These are phyloP conservation scores for Halophytophthora polymorphica DNA, from an alignment of 352 stramenopile genomes.

Conservation along the genomic window DNA sequence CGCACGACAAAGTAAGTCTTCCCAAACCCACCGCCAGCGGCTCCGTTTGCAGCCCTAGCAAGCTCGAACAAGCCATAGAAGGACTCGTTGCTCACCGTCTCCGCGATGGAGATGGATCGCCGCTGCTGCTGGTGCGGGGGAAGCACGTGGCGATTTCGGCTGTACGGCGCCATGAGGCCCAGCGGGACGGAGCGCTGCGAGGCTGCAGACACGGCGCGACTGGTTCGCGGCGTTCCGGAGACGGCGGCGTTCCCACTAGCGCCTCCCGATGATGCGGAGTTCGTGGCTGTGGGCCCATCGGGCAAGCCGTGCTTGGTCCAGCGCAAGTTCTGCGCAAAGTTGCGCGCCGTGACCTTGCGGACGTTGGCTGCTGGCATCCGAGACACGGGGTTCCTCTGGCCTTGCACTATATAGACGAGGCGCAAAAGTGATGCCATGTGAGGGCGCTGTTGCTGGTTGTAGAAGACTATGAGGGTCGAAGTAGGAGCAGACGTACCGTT, in stretches of 20 bases:
- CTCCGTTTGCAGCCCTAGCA: too few relatives aligned
- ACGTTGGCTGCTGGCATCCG: slow-evolving; percentile 17
- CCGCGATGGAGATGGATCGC: slow-evolving; percentile 12
- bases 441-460: background rate
- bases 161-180: slow-evolving; percentile 7
- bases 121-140: slow-evolving; percentile 24
- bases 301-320: slow-evolving; percentile 42
- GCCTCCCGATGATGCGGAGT: background rate
- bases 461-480: background rate
- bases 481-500: slow-evolving; percentile 8
- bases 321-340: slow-evolving; percentile 40
- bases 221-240: slow-evolving; percentile 8
- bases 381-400: slow-evolving; percentile 11
- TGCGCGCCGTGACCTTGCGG: slow-evolving; percentile 34
- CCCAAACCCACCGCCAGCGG: background rate
- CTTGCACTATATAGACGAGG: slow-evolving; percentile 6
- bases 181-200: slow-evolving; percentile 13
- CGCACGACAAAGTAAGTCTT: too few relatives aligned
- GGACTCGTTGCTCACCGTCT: slow-evolving; percentile 7
- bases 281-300: slow-evolving; percentile 20
- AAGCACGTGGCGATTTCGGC: slow-evolving; percentile 14
- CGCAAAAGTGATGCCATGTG: too few relatives aligned
- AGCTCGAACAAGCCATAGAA: background rate
- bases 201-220: slow-evolving; percentile 17
- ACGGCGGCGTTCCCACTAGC: slow-evolving; percentile 8